These are phyloP conservation scores for Calonectria montana DNA, from an alignment of 2,329 filamentous ascomycete genomes.

Conservation along the genomic window DNA sequence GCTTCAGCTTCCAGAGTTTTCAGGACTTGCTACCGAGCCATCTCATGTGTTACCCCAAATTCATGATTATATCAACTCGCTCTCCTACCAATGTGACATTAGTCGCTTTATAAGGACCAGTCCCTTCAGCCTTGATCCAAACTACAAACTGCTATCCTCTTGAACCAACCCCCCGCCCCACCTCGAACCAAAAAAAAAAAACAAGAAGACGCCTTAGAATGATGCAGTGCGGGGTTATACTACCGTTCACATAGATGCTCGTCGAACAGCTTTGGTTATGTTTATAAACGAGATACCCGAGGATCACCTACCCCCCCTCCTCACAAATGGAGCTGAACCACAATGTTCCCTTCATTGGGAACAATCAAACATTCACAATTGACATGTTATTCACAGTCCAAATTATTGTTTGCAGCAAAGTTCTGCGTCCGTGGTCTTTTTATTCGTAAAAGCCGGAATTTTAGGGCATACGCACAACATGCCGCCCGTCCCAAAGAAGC, in stretches of 20 bases:
- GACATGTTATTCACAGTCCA: neutral
- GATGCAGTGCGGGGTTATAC: neutral
- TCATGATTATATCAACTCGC: constrained; percentile 69
- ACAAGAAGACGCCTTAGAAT: neutral
- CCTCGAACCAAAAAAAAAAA: neutral
- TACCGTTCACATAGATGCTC: neutral
- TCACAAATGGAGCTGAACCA: neutral
- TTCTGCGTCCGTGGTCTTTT: constrained; percentile 35
- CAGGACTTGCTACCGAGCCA: constrained; percentile 55
- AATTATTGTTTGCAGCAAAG: constrained; percentile 20
- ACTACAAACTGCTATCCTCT: constrained; percentile 34
- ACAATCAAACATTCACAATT: neutral
- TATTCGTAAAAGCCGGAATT: constrained; percentile 30
- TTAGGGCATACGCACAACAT: constrained; percentile 32
- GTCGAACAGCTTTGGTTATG: neutral
- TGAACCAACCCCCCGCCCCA: neutral
- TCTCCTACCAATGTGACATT: constrained; percentile 68
- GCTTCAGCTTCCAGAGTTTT: constrained; percentile 83
- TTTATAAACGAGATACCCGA: constrained; percentile 8
- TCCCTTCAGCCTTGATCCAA: constrained; percentile 59
- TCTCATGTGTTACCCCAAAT: constrained; percentile 65
- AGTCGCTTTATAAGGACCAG: constrained; percentile 67
- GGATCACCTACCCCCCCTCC: neutral
- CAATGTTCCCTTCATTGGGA: neutral
- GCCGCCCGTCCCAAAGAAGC: constrained; percentile 33